A percentile compares a stretch with the other conserved stretches of the same genome.
Evolutionary conservation across 2,329 filamentous ascomycete genomes (phyloP).

Genomic region (Domatiomyces catenatus): DNA sequence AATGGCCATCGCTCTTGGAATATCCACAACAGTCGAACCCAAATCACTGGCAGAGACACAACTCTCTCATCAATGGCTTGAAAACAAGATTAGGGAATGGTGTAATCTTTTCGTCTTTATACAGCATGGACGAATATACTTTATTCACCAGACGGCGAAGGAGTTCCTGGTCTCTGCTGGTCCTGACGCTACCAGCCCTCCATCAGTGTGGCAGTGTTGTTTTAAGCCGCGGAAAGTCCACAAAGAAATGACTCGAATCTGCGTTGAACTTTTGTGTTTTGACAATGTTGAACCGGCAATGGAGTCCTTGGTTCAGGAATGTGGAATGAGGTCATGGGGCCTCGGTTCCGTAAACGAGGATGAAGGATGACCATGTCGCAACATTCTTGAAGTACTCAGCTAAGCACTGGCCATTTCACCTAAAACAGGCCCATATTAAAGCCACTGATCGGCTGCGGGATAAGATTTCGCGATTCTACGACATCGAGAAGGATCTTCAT

Average conservation of each 20-base stretch:
- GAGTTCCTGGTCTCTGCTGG: slow-evolving; percentile 20
- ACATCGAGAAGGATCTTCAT: too few species aligned
- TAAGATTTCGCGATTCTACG: too few species aligned
- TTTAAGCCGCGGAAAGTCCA: slow-evolving; percentile 1
- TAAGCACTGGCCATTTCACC: too few species aligned
- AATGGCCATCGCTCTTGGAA: slow-evolving; percentile 15
- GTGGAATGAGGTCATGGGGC: too few species aligned
- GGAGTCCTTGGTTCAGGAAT: too few species aligned
- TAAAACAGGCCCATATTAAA: too few species aligned
- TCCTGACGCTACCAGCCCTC: not conserved
- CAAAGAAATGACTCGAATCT: slow-evolving; percentile 5
- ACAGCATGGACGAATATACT: slow-evolving; percentile 21
- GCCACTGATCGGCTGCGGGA: too few species aligned
- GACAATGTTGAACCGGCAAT: too few species aligned
- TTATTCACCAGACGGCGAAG: slow-evolving; percentile 28
- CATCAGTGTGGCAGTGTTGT: slow-evolving; percentile 3
- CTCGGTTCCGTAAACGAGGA: too few species aligned
- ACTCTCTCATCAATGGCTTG: slow-evolving; percentile 7
- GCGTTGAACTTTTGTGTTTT: slow-evolving; percentile 1
- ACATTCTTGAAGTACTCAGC: too few species aligned
- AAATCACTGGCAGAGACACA: not conserved
- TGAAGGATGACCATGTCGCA: too few species aligned
- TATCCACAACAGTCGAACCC: slow-evolving; percentile 2
- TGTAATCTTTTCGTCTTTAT: slow-evolving; percentile 27
- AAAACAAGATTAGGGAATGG: slow-evolving; percentile 17